Evolutionary conservation across 139 green algal species (phyloP).

Genomic region (Haematococcus lacustris): DNA sequence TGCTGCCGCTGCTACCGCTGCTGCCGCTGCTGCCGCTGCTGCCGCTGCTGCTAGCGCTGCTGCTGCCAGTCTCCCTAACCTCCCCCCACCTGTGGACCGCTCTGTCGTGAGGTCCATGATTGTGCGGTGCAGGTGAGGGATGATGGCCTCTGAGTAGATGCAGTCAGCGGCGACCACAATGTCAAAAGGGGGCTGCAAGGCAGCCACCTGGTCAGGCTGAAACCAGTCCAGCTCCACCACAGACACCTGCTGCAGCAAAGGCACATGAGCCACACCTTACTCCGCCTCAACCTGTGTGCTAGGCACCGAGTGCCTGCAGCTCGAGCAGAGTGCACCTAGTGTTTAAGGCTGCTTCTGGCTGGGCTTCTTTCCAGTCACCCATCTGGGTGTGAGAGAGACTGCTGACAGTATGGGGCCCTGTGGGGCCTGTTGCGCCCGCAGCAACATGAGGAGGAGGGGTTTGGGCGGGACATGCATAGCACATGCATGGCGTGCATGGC

Average conservation of each 20-base stretch:
- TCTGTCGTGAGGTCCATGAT: conserved; percentile 45
- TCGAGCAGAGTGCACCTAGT: too few relatives aligned
- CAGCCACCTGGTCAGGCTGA: conserved; percentile 19
- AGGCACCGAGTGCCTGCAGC: background rate
- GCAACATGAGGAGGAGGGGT: too few relatives aligned
- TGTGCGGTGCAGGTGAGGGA: conserved; percentile 40
- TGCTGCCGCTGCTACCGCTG: too few relatives aligned
- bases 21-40: too few relatives aligned
- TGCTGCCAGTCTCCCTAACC: too few relatives aligned
- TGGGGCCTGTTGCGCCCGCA: too few relatives aligned
- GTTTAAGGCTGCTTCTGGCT: background rate
- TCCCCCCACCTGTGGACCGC: background rate
- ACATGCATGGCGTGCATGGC: too few relatives aligned
- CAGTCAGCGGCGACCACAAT: conserved; percentile 69
- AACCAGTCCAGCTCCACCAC: conserved; percentile 17
- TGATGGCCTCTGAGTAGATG: conserved; percentile 64
- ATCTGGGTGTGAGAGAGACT: background rate
- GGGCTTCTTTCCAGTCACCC: background rate
- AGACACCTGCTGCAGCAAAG: too few relatives aligned
- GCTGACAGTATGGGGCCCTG: too few relatives aligned
- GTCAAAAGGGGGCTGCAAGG: conserved; percentile 56
- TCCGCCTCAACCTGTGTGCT: too few relatives aligned
- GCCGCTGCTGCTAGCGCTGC: too few relatives aligned
- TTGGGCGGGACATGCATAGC: too few relatives aligned
- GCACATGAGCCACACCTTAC: background rate